Conservation (phyloP, 2,329 filamentous ascomycete species). For the Colletotrichum incanum region DNA sequence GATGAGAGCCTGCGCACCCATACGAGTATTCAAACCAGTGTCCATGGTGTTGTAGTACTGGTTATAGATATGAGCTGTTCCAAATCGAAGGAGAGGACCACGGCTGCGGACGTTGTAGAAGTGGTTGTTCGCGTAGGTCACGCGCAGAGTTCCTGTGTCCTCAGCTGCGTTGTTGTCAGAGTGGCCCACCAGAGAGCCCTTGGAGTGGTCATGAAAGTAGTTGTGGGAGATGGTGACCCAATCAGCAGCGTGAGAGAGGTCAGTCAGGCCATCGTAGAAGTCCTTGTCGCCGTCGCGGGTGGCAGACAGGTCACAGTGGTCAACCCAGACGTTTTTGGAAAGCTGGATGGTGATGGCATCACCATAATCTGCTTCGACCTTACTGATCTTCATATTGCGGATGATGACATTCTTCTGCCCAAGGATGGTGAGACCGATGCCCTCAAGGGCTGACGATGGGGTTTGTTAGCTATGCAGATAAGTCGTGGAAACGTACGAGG, state of each 20-base stretch:
- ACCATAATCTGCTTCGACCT: conserved; percentile 67
- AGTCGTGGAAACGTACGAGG: background rate
- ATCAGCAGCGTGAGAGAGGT: conserved; percentile 73
- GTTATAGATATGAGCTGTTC: conserved; percentile 70
- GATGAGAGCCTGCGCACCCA: conserved; percentile 66
- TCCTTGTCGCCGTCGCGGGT: conserved; percentile 69
- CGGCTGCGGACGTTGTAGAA: conserved; percentile 74
- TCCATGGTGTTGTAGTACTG: conserved; percentile 55
- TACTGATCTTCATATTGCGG: conserved; percentile 70
- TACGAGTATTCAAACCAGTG: conserved; percentile 65
- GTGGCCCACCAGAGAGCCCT: conserved; percentile 71
- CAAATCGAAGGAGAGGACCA: conserved; percentile 72
- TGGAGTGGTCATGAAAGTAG: conserved; percentile 65
- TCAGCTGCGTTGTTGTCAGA: conserved; percentile 67
- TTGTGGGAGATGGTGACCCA: conserved; percentile 64
- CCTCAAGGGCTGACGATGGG: conserved; percentile 48
- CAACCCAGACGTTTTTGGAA: conserved; percentile 72
- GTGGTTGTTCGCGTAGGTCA: conserved; percentile 76
- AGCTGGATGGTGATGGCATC: conserved; percentile 71
- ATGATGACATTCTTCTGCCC: conserved; percentile 70
- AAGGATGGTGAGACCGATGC: conserved; percentile 66
- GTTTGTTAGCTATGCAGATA: background rate
- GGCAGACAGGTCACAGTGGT: conserved; percentile 75
- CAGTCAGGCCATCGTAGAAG: conserved; percentile 76
- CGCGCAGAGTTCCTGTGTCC: conserved; percentile 71